Percentiles rank a stretch among this genome's conserved stretches.
phyloP scores from a whole-genome alignment of 768 basidiomycete species.

The Saitozyma sp. region DNA sequence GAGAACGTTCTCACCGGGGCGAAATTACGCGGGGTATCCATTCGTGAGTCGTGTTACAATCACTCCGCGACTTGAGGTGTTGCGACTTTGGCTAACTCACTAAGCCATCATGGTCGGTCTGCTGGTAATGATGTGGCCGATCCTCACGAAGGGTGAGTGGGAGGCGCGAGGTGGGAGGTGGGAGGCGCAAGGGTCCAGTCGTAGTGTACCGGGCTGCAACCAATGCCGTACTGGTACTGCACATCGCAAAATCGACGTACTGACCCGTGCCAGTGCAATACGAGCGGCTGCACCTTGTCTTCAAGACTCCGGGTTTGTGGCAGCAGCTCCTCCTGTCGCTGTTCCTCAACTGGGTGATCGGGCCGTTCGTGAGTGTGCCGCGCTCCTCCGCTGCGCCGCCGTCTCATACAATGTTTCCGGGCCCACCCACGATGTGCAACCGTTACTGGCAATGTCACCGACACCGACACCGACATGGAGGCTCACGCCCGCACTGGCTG shows the following conservation, averaged over 20 bases:
- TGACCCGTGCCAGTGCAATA: conserved; percentile 59
- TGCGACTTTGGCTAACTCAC: not conserved
- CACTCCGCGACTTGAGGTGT: not conserved
- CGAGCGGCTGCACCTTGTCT: conserved; percentile 64
- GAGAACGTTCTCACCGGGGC: conserved; percentile 65
- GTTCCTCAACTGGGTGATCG: conserved; percentile 75
- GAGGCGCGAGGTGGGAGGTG: no score
- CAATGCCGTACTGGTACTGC: no score
- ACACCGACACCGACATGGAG: conserved; percentile 1
- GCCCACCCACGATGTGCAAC: no score
- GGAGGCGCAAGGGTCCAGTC: no score
- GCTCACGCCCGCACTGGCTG: no score
- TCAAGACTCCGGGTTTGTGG: conserved; percentile 63
- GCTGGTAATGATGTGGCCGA: conserved; percentile 86
- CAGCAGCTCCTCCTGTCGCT: conserved; percentile 68
- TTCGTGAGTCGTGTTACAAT: conserved; percentile 60
- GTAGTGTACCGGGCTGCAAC: no score
- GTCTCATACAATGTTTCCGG: no score
- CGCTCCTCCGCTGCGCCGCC: not conserved
- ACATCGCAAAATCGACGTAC: no score
- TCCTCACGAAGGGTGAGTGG: conserved; percentile 54
- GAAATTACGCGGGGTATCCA: conserved; percentile 68
- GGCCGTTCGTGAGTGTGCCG: conserved; percentile 59
- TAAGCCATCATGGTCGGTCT: conserved; percentile 77
- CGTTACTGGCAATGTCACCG: no score